These are phyloP conservation scores for Trebouxia gelatinosa DNA, from an alignment of 163 green algal species.

Conservation along the genomic window DNA sequence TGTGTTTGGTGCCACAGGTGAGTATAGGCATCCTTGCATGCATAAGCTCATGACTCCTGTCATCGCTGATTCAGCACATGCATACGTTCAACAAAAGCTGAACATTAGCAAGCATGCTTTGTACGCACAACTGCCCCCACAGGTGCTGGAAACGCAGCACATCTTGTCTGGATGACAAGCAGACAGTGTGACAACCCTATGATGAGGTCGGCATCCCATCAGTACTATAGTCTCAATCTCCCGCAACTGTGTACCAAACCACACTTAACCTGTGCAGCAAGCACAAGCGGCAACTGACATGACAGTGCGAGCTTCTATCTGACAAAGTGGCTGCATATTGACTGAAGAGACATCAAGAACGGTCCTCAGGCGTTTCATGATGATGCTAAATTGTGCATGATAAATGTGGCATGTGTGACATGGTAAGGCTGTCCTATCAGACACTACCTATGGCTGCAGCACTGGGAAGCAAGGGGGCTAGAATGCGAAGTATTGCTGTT, in stretches of 20 bases:
- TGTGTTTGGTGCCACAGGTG: slow-evolving; percentile 31
- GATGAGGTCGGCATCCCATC: no score
- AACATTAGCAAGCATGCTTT: neutral
- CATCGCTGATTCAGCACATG: neutral
- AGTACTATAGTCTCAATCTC: no score
- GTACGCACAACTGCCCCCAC: neutral
- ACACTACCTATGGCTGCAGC: neutral
- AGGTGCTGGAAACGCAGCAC: neutral
- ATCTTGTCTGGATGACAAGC: no score
- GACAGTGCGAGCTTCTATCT: neutral
- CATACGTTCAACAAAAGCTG: neutral
- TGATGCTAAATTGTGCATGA: neutral
- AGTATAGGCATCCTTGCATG: neutral
- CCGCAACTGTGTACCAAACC: no score
- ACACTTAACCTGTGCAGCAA: neutral
- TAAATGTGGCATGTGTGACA: neutral
- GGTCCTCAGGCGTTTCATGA: neutral
- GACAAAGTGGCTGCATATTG: neutral
- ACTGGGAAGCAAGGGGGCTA: neutral
- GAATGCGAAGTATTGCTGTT: neutral
- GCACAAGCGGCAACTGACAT: neutral
- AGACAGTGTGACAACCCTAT: no score
- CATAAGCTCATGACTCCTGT: neutral
- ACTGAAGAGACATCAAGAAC: neutral
- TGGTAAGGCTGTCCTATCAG: neutral